These are phyloP conservation scores for Boletus sp. DNA, from an alignment of 1,284 basidiomycete species.

Conservation along the genomic window DNA sequence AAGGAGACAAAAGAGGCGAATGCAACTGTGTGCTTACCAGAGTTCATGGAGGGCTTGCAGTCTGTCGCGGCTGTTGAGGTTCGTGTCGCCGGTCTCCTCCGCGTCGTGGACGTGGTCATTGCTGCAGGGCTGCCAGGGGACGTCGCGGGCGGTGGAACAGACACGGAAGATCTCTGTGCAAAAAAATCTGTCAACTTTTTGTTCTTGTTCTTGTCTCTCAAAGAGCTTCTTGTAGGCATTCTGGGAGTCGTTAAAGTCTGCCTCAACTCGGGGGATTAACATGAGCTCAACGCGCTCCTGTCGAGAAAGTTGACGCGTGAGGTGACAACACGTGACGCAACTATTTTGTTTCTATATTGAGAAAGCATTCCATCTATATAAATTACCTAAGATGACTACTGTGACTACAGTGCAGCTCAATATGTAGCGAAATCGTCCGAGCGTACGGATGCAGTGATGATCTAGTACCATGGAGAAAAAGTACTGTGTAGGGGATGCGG, in stretches of 20 bases:
- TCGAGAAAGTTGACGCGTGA: conserved; percentile 9
- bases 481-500: conserved; percentile 3
- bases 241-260: neutral
- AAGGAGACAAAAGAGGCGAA: conserved; percentile 1
- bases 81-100: conserved; percentile 16
- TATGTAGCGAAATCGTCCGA: conserved; percentile 3
- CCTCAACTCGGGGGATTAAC: too few relatives aligned
- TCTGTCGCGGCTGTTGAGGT: conserved; percentile 4
- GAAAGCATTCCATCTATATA: neutral
- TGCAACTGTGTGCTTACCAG: conserved; percentile 11
- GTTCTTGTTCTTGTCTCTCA: conserved; percentile 16
- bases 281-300: conserved; percentile 15
- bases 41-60: neutral
- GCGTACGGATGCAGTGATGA: conserved; percentile 7
- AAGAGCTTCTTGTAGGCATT: conserved; percentile 21
- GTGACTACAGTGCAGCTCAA: neutral
- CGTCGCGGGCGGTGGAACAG: neutral
- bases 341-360: neutral
- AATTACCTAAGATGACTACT: conserved; percentile 8
- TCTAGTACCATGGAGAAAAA: conserved; percentile 12
- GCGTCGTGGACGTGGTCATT: conserved; percentile 6
- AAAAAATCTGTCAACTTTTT: conserved; percentile 33
- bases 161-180: conserved; percentile 9
- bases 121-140: conserved; percentile 1
- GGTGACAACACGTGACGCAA: conserved; percentile 16